Evolutionary conservation across 352 stramenopile species (phyloP).

Genomic region (Globisporangium emineosum): DNA sequence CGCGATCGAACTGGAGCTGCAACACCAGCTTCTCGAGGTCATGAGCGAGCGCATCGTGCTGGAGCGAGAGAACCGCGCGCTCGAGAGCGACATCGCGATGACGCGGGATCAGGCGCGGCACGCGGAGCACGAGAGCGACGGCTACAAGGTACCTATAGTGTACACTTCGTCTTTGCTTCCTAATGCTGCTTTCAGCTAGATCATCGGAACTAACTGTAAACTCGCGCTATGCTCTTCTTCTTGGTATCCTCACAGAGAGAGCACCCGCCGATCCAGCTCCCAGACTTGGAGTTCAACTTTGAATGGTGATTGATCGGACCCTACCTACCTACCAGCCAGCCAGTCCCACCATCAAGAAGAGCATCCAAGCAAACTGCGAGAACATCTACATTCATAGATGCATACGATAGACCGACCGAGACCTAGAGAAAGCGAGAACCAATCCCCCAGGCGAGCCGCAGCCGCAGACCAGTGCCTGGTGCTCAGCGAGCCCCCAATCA

Average conservation of each 20-base stretch:
- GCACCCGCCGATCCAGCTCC: constrained; percentile 10
- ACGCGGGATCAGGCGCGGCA: constrained; percentile 6
- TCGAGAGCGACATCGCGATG: constrained; percentile 12
- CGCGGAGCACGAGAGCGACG: background rate
- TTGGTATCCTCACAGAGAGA: background rate
- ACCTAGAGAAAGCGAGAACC: background rate
- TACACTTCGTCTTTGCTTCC: background rate
- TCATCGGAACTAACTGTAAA: background rate
- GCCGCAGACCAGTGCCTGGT: background rate
- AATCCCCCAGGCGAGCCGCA: background rate
- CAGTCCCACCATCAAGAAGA: background rate
- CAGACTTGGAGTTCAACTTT: constrained; percentile 11
- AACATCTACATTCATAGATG: constrained; percentile 1
- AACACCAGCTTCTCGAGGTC: constrained; percentile 19
- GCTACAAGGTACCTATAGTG: constrained; percentile 2
- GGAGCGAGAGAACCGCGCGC: constrained; percentile 10
- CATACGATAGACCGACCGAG: constrained; percentile 1
- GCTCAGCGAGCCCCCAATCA: background rate
- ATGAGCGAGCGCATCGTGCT: constrained; percentile 8
- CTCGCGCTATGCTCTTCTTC: background rate
- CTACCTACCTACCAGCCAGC: background rate
- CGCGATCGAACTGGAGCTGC: constrained; percentile 20
- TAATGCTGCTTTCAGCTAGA: background rate
- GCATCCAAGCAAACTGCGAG: background rate
- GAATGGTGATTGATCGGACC: constrained; percentile 15